These are phyloP conservation scores for Citrus hindsii DNA, from an alignment of 345 rosid genomes.

Conservation along the genomic window DNA sequence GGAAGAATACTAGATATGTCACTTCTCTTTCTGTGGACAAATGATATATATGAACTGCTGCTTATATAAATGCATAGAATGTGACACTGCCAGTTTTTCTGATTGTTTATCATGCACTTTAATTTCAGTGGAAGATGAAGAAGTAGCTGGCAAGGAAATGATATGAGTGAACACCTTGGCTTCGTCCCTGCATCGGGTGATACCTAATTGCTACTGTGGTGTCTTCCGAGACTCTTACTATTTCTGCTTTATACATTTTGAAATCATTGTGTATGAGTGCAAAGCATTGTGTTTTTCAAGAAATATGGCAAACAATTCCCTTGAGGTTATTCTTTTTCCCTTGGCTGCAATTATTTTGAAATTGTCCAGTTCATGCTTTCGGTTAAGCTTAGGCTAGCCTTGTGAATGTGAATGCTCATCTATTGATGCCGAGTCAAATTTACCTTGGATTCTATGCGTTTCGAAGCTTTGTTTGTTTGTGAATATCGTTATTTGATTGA, in stretches of 20 bases:
- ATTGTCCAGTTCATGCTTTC: conserved; percentile 19
- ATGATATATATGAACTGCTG: too few species aligned
- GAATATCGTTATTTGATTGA: too few species aligned
- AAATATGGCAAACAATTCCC: conserved; percentile 21
- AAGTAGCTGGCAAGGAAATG: conserved; percentile 5
- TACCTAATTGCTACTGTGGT: conserved; percentile 12
- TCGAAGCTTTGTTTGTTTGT: too few species aligned
- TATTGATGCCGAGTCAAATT: not conserved
- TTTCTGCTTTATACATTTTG: conserved; percentile 26
- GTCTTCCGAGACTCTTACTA: conserved; percentile 18
- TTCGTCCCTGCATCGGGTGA: conserved; percentile 13
- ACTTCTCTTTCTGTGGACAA: too few species aligned
- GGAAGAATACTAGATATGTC: too few species aligned
- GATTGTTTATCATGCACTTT: not conserved
- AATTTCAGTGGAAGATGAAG: conserved; percentile 16
- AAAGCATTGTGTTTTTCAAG: conserved; percentile 29
- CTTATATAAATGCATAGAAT: too few species aligned
- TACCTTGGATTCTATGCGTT: not conserved
- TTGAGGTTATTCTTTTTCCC: conserved; percentile 12
- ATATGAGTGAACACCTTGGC: conserved; percentile 1
- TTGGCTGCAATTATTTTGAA: not conserved
- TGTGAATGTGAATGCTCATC: not conserved
- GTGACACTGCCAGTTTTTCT: too few species aligned
- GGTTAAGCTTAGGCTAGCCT: not conserved
- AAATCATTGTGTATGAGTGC: conserved; percentile 23